Evolutionary conservation across 106 monocot genomes (phyloP).

Genomic region (Apostasia ramifera): DNA sequence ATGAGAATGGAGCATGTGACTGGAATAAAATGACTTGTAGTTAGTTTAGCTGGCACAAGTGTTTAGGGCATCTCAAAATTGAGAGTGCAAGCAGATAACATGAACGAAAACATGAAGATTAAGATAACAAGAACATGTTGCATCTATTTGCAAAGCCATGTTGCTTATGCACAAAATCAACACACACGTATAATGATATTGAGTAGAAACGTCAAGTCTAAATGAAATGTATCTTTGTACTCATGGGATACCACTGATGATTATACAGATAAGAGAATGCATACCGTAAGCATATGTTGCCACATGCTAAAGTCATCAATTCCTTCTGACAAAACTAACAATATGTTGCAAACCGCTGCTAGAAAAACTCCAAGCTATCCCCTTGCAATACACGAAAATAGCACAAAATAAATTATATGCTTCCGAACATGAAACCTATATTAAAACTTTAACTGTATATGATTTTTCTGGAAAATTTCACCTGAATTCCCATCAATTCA

Average conservation of each 20-base stretch:
- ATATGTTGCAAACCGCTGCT: constrained; percentile 81
- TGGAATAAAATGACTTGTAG: too few relatives aligned
- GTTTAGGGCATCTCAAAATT: too few relatives aligned
- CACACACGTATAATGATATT: not conserved
- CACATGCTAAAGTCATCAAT: constrained; percentile 75
- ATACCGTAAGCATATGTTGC: constrained; percentile 87
- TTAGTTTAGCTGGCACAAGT: too few relatives aligned
- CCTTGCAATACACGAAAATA: constrained; percentile 58
- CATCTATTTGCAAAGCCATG: too few relatives aligned
- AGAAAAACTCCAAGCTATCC: constrained; percentile 89
- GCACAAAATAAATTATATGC: constrained; percentile 21
- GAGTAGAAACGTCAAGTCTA: not conserved
- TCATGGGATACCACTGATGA: not conserved
- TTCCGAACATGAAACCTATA: not conserved
- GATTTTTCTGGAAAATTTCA: constrained; percentile 17
- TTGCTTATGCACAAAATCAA: too few relatives aligned
- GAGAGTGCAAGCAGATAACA: too few relatives aligned
- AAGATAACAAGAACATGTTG: too few relatives aligned
- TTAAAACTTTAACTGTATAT: not conserved
- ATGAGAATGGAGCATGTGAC: too few relatives aligned
- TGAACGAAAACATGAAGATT: too few relatives aligned
- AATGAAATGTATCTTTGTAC: not conserved
- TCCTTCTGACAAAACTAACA: constrained; percentile 84
- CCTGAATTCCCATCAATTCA: constrained; percentile 95
- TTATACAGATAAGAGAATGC: not conserved